Base-by-base conservation (phyloP, 2,329 filamentous ascomycete species). In the Colletotrichum filicis region DNA sequence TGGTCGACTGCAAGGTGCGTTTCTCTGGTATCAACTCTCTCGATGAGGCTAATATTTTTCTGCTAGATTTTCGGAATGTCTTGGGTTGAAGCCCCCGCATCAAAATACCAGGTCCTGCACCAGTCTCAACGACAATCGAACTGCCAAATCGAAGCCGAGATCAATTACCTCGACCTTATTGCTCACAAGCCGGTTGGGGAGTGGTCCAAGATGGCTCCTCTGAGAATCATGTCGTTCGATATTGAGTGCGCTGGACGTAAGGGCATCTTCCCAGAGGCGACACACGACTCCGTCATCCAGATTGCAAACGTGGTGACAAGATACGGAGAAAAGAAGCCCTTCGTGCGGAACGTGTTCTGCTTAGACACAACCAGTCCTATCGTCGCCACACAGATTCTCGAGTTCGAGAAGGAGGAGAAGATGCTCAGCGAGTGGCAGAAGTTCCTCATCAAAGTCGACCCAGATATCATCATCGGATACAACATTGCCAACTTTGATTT, bases 401-500 rank as follows among this genome's bases (percentile, higher is more conserved):
- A 95, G 74, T 98, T 93, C 76, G 87, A 93, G 22, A 88, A 90
- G 56, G 97, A 99, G 81, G 91, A 93, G 67, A 91, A 95, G 74
- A 97, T 99, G 95, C 87, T 99, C n/a, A 91, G 92, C 83, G 91
- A 92, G 55, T 99, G 97, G 97, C 92, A 94, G 78, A 89, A 97
- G 73, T 99, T 99, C 76, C 83, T 99, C 19, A 89, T 97, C 77
- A 91, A 94, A 78, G 94, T 97, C 1, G 97, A 99, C 76, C 96
- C 97, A 0, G 97, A 99, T 84, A 94, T 99, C 76, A 98, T 99
- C 79, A 99, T 97, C 68, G 97, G 97, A 58, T 99, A 99, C 91
- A 99, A 99, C 82, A 99, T 97, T 84, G 87, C 94, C 80, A 99
- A 99, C 84, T 99, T 99, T 83, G 97, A 99, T 86, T 98, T 99